Evolutionary conservation across 2,329 filamentous ascomycete species (phyloP), one percentile per base, ranked within the genome.

Genomic region (Sclerotiophoma versabilis): DNA sequence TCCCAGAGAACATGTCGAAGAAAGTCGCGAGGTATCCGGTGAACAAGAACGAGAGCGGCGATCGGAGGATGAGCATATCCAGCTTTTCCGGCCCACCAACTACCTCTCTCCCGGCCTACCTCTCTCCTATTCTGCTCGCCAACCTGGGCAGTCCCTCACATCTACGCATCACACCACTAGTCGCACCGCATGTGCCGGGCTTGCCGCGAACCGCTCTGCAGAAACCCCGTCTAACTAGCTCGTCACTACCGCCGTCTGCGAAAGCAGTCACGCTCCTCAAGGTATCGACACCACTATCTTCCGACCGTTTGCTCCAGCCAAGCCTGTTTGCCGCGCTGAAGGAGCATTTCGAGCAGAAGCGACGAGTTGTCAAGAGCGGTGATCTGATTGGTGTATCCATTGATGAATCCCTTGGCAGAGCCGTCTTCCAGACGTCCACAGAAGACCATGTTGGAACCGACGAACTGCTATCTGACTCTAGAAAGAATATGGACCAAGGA

Each of bases 341-440:
- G 72, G 86, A 87, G 32, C 89, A 97, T 70, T 97, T 99, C 72
- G 90, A 96, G 61, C 85, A 86, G 49, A 91, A 90, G 65, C 85
- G 89, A 51, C 86, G 95, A 4, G 84, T 98, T 11, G 85, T 98
- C 32, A 92, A 92, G 68, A 87, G 86, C 33, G 93, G 93, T 2
- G 95, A 99, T 75, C 78, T 97, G 11, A 87, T 99, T 48, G 93
- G 91, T 15, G 89, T 99, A 11, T 88, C 92, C 2, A 87, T 99
- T 23, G 93, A 99, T 68, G 91, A 93, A 47, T 86, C 88, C 46
- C 82, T 98, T 1, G 93, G 92, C 2, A 85, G 89, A 52, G 89
- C 90, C 2, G 82, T 97, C 3, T 93, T 93, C 61, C 90, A 96
- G 66, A 77, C 81, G 12, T 80, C 83, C 3, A 85, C 87, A 39